Base-by-base conservation (phyloP, 192 early-diverging fungal species). In the Dimargaris cristalligena region DNA sequence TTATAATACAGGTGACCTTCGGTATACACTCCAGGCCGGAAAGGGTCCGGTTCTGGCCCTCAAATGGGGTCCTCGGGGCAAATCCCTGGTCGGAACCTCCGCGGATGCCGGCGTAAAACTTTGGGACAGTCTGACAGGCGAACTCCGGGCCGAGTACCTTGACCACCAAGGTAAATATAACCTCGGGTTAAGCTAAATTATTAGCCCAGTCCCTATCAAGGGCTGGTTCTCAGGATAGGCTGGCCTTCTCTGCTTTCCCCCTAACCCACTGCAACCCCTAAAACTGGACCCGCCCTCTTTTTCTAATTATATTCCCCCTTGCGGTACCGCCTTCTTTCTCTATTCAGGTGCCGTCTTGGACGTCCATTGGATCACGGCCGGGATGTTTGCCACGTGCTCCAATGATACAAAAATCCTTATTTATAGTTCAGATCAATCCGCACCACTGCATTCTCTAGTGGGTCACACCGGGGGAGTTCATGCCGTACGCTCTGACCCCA, bases 281-380 rank as follows among this genome's bases (percentile, higher is more conserved):
- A n/a, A n/a, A n/a, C n/a, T n/a, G n/a, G n/a, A n/a, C n/a, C n/a
- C n/a, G n/a, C n/a, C n/a, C n/a, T n/a, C n/a, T n/a, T n/a, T n/a
- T n/a, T n/a, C n/a, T n/a, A n/a, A n/a, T n/a, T n/a, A n/a, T n/a
- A n/a, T n/a, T n/a, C n/a, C n/a, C n/a, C n/a, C n/a, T n/a, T n/a
- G n/a, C n/a, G n/a, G n/a, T n/a, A n/a, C n/a, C n/a, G n/a, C n/a
- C n/a, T n/a, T n/a, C n/a, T n/a, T n/a, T n/a, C n/a, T n/a, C n/a
- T n/a, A n/a, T n/a, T n/a, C n/a, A n/a, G 81, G 64, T 22, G 77
- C 78, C 10, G 74, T 81, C 23, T 65, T 90, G 34, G 86, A 90
- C 66, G 80, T 86, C 10, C 88, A 86, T 62, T 92, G 90, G 90
- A 72, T 78, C 59, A 86, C 90, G 62, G 80, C 88, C 59, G 67